phyloP scores from a whole-genome alignment of 768 basidiomycete species.

The Trichaptum fuscoviolaceum region DNA sequence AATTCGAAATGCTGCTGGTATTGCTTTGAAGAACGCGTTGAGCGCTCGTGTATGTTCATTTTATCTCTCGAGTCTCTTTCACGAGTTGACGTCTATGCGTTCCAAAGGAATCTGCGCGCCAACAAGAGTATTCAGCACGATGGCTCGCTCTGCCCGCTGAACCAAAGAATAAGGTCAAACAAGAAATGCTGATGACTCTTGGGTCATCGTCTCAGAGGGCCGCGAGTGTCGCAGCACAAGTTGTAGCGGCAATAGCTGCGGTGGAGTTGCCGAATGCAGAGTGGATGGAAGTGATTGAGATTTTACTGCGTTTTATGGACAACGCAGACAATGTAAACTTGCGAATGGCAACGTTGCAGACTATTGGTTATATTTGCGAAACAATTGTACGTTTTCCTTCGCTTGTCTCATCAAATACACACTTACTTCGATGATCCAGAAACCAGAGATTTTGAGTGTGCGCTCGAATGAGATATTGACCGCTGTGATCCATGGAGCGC shows the following conservation, averaged over 20 bases:
- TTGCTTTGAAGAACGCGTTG: conserved; percentile 94
- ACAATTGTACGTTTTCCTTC: conserved; percentile 64
- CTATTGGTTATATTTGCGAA: conserved; percentile 98
- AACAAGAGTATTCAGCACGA: conserved; percentile 67
- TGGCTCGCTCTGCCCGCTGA: conserved; percentile 76
- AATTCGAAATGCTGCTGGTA: conserved; percentile 91
- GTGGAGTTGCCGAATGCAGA: conserved; percentile 85
- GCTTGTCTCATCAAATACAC: conserved; percentile 6
- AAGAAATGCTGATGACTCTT: conserved; percentile 77
- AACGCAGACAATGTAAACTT: conserved; percentile 65
- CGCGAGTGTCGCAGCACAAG: conserved; percentile 86
- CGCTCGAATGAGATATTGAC: conserved; percentile 97
- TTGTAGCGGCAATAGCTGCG: conserved; percentile 89
- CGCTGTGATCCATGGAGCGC: conserved; percentile 95
- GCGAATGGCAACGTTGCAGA: conserved; percentile 83
- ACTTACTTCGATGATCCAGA: conserved; percentile 44
- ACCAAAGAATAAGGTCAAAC: conserved; percentile 79
- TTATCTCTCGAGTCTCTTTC: conserved; percentile 15
- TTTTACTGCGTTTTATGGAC: conserved; percentile 83
- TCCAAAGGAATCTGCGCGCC: conserved; percentile 65
- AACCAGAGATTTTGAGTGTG: conserved; percentile 84
- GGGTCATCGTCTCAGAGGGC: conserved; percentile 67
- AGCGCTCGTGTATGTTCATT: conserved; percentile 70
- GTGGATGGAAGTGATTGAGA: conserved; percentile 88
- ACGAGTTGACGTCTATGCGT: conserved; percentile 15